Conservation (phyloP, 306 rosid species). For the Pyrus bretschneideri region DNA sequence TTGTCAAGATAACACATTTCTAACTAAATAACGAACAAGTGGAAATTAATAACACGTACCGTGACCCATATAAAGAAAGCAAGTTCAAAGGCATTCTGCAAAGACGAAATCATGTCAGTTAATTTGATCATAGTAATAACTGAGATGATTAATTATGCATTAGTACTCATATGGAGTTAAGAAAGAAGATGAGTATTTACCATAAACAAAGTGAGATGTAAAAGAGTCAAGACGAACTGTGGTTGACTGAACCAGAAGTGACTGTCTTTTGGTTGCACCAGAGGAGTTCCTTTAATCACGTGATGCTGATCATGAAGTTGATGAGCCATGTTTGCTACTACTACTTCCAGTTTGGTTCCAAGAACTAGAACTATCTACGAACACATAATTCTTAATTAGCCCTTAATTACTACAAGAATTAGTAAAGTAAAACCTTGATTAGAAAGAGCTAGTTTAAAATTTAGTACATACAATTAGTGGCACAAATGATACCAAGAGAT, state of each 20-base stretch:
- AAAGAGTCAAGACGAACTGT: conserved; percentile 31
- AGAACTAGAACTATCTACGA: conserved; percentile 39
- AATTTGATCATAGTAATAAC: not conserved
- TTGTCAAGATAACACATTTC: not conserved
- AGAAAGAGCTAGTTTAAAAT: not conserved
- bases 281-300: conserved; percentile 45
- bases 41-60: conserved; percentile 14
- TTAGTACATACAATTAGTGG: conserved; percentile 37
- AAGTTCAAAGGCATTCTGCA: conserved; percentile 54
- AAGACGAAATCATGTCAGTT: not conserved
- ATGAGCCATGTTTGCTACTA: conserved; percentile 49
- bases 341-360: conserved; percentile 49
- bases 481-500: conserved; percentile 52
- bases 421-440: not conserved
- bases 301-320: conserved; percentile 18
- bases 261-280: conserved; percentile 47
- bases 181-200: conserved; percentile 8
- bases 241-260: conserved; percentile 58
- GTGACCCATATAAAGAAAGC: conserved; percentile 60
- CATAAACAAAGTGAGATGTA: conserved; percentile 49
- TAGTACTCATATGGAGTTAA: not conserved
- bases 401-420: not conserved
- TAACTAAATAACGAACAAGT: not conserved
- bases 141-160: not conserved
- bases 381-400: not conserved